Evolutionary conservation across 805 yeast species (phyloP), one percentile per base, ranked within the genome.

Genomic region (Candida nanaspora): DNA sequence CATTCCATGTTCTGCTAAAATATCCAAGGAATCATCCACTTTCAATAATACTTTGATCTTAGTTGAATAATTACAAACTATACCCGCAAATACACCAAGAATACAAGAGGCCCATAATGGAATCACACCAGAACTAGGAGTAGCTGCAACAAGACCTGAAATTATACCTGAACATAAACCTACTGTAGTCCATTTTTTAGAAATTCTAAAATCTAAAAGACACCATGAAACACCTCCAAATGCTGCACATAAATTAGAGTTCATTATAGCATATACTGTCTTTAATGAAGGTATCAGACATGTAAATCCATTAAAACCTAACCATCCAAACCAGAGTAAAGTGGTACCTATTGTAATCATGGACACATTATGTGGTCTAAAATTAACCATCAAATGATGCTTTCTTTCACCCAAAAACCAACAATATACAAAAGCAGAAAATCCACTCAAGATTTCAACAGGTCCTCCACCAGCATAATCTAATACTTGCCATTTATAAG

Each of bases 391-490:
- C 44, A 83, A 69, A 65, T 93, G 69, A 70, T 81, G 70, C 44
- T 69, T 72, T 61, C 97, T 73, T 52, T 84, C 76, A 9, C 96
- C 96, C 40, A 86, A 63, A 47, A 83, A 82, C 42, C 77, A 79
- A n/a, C 88, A 78, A 51, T 82, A 82, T 5, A 86, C 95, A 52
- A 91, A 80, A 1, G 96, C 97, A 28, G 87, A 84, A 20, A 88
- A 83, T 45, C 98, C 98, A 20, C 94, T 81, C 25, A 86, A 72
- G 42, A 93, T 86, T 61, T 91, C 98, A 22, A 91, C 96, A 1
- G 97, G 95, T 0, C 97, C 97, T 42, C 98, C 98, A 25, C 98
- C 98, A 20, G 98, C 98, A 61, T 86, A 91, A 60, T 91, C 98
- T 39, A 91, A 69, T 2, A 82, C 98, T 6, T 95, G 96, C 80